Conservation (phyloP, 805 yeast genomes). For the Candida maltosa region DNA sequence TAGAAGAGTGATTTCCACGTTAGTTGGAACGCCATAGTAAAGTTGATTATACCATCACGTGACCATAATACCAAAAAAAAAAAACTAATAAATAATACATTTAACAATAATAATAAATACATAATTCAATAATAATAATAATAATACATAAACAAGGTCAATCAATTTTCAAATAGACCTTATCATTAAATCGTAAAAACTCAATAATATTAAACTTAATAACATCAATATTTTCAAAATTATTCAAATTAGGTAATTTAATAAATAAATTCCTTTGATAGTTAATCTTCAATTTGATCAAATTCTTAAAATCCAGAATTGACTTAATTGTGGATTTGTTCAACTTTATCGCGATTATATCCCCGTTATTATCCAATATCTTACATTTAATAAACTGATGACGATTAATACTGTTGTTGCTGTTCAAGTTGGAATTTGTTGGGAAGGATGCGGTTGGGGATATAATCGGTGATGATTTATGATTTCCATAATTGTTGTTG, state of each 20-base stretch:
- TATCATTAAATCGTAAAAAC: conserved; percentile 16
- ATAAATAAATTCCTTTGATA: conserved; percentile 23
- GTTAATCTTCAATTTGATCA: conserved; percentile 21
- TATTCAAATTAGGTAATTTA: conserved; percentile 17
- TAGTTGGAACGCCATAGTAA: no score
- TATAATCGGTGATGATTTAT: no score
- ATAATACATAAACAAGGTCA: conserved; percentile 4
- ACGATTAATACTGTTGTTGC: not conserved
- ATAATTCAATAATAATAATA: not conserved
- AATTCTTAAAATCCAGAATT: conserved; percentile 21
- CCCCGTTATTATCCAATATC: conserved; percentile 23
- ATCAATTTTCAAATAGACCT: conserved; percentile 19
- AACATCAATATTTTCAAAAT: conserved; percentile 26
- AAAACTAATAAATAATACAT: no score
- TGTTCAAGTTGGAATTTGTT: no score
- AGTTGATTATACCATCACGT: no score
- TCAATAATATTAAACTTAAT: conserved; percentile 18
- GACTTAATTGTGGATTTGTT: conserved; percentile 19
- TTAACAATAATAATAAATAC: not conserved
- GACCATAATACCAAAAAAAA: no score
- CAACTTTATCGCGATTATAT: conserved; percentile 23
- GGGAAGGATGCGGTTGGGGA: no score
- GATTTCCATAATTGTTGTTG: no score
- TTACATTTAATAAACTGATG: conserved; percentile 22
- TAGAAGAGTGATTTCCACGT: no score